Conservation (phyloP, 179 eudicot genomes). For the Gypsophila paniculata region DNA sequence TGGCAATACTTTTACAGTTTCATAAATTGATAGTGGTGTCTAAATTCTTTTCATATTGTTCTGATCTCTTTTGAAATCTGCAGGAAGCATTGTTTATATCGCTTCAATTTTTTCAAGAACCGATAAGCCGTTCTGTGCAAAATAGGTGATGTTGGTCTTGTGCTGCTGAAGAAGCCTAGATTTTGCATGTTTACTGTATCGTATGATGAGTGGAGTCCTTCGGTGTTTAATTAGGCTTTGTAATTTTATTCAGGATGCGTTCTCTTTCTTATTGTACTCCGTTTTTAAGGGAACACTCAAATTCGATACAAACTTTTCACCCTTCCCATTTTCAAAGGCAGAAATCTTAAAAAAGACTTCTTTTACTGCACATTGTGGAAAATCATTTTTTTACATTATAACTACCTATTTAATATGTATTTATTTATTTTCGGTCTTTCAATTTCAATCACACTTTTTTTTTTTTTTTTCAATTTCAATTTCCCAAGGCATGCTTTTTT, state of each 20-base stretch:
- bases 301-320: no score
- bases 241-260: conserved; percentile 3
- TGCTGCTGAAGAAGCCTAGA: conserved; percentile 12
- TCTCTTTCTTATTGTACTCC: no score
- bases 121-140: conserved; percentile 49
- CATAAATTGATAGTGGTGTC: not conserved
- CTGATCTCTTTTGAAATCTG: not conserved
- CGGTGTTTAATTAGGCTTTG: not conserved
- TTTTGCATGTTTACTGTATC: not conserved
- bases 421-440: no score
- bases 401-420: no score
- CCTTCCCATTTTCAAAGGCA: no score
- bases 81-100: conserved; percentile 93
- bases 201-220: not conserved
- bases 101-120: conserved; percentile 95
- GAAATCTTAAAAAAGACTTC: no score
- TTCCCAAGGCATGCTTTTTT: no score
- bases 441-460: no score
- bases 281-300: no score
- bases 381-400: no score
- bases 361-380: no score
- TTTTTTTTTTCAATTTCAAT: no score
- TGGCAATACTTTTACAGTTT: not conserved
- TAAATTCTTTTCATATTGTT: not conserved
- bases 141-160: conserved; percentile 18